These are phyloP conservation scores for Neopestalotiopsis sp. DNA, from an alignment of 2,329 filamentous ascomycete genomes.

Conservation along the genomic window DNA sequence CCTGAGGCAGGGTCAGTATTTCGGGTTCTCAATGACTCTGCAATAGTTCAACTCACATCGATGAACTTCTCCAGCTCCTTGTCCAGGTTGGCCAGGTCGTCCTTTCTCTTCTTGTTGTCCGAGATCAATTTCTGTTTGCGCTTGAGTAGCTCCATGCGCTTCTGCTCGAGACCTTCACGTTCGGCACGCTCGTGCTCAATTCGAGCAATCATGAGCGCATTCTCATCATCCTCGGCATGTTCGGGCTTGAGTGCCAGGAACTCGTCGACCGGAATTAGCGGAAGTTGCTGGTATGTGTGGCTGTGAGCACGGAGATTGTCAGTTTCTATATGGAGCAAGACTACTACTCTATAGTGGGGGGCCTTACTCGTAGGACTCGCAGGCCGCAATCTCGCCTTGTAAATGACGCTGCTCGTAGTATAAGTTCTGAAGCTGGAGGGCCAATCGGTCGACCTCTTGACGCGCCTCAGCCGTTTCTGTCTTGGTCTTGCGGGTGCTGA, in stretches of 20 bases:
- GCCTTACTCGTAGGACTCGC: constrained; percentile 88
- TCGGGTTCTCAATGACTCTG: constrained; percentile 8
- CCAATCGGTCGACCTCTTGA: constrained; percentile 88
- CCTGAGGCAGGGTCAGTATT: constrained; percentile 51
- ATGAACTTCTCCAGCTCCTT: constrained; percentile 94
- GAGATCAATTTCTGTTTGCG: constrained; percentile 67
- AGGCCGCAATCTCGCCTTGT: constrained; percentile 86
- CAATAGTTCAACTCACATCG: constrained; percentile 59
- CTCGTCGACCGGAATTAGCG: constrained; percentile 81
- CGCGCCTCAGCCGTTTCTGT: constrained; percentile 83
- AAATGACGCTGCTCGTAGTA: constrained; percentile 96
- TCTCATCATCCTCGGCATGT: constrained; percentile 73
- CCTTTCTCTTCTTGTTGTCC: constrained; percentile 89
- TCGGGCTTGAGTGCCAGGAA: constrained; percentile 82
- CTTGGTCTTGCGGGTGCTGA: constrained; percentile 86
- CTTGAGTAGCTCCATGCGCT: constrained; percentile 77
- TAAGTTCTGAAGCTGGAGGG: constrained; percentile 92
- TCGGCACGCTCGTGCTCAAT: constrained; percentile 91
- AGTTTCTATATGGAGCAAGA: constrained; percentile 28
- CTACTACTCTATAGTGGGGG: constrained; percentile 63
- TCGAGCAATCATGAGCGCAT: constrained; percentile 84
- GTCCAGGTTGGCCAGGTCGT: constrained; percentile 89
- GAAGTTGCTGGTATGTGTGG: constrained; percentile 86
- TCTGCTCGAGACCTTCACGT: constrained; percentile 83
- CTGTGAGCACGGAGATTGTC: constrained; percentile 45